Base-by-base conservation (phyloP, 495 filamentous ascomycete species). In the Aspergillus baeticus region DNA sequence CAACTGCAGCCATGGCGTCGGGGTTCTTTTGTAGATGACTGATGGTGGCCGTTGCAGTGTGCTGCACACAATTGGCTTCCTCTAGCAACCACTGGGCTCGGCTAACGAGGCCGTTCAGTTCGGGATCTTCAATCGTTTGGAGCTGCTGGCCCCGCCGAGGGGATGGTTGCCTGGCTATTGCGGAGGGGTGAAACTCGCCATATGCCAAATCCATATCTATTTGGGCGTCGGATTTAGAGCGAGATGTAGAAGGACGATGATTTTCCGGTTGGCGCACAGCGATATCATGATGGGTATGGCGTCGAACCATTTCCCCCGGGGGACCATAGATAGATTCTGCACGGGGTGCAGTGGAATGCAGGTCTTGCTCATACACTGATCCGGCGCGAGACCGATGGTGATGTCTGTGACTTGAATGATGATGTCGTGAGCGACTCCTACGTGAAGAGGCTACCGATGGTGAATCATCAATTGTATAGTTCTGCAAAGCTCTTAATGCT, bases 191-290 rank as follows among this genome's bases (percentile, higher is more conserved):
- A 52, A 66, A 74, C 2, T 79, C 76, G 34, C 92, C 92, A 65
- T 96, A 96, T 15, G 92, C 92, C 18, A 96, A 77, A 60, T 94
- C 80, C 87, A 94, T 90, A 60, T 96, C 92, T 55, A 95, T 85
- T 31, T 84, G 71, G 42, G 85, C 81, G 38, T 77, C 73, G n/a
- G 79, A 78, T 36, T 59, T 71, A 1, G 77, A 78, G 21, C 74
- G 70, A 43, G 58, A 49, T 3, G 69, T 61, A 13, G 45, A 36
- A 13, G 71, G 66, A 10, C 71, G 70, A 11, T 69, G 70, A 57
- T 18, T 35, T 22, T 50, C 43, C 7, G 57, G 55, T 17, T 72
- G 65, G 10, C 66, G 68, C 11, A 68, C 51, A 2, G 64, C 56
- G 35, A 77, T 38, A 48, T 77, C 69, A 31, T 72, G 69, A 41